Base-by-base conservation (phyloP, 2,329 filamentous ascomycete genomes). In the Claviceps capensis region DNA sequence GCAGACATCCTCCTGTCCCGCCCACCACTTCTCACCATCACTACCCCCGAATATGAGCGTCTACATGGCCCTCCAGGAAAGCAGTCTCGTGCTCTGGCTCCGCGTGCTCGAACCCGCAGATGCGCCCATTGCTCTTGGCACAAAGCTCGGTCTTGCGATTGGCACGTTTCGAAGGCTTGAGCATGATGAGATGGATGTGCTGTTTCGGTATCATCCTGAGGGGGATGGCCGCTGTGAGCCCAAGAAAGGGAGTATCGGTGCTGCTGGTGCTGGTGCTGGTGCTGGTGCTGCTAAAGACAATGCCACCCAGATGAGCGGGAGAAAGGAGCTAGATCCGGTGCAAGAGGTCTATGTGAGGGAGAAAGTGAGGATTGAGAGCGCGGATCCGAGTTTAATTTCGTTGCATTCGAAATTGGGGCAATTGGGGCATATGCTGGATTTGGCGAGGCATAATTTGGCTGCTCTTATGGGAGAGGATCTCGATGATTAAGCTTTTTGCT, bases 341-440 rank as follows among this genome's bases (percentile, higher is more conserved):
- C 65, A 68, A 2, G 82, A 93, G 55, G 89, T 96, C 2, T 84
- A 81, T 57, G 91, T 97, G 46, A 82, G 84, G 58, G 91, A 96
- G 65, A 96, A 96, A 70, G 79, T 95, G 4, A 77, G 86, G 42
- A 84, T 96, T 2, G 90, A 95, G 67, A 91, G 82, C 61, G 87
- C 89, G 52, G 90, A 97, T 65, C 91, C 91, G 1, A 90, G 82
- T 59, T 65, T 96, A 57, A 82, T 96, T 65, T 85, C 86, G 38
- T 74, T 93, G 37, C 84, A 87, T 65, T 85, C 88, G 5, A 96
- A 96, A 69, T 72, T 96, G 58, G 81, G 77, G 34, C 88, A 86
- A 4, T 69, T 96, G 53, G 83, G 85, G 56, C 80, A 89, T 60
- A 83, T 83, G 55, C 74, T 95, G 19, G 73, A 75, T 53, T 72